A percentile compares a stretch with the other conserved stretches of the same genome.
Evolutionary conservation across 257 asterid genomes (phyloP).

Genomic region (Jaltomata sinuosa): DNA sequence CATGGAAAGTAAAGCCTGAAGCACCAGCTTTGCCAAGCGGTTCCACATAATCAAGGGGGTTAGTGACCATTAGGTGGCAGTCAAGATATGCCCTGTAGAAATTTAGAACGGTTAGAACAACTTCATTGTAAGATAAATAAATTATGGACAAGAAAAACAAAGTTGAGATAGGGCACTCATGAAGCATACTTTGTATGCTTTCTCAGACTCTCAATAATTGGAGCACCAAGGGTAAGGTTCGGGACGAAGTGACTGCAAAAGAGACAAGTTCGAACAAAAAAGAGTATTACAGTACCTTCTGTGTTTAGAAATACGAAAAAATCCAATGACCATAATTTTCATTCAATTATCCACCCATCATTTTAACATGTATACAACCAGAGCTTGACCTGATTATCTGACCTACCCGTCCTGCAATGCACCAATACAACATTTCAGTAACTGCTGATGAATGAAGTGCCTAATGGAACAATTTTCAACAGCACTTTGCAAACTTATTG

Average conservation of each 20-base stretch:
- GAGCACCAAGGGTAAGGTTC: constrained; percentile 89
- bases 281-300: neutral
- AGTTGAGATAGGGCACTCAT: neutral
- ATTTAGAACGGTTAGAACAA: neutral
- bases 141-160: neutral
- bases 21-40: constrained; percentile 83
- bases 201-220: constrained; percentile 78
- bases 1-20: constrained; percentile 90
- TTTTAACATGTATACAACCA: neutral
- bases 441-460: neutral
- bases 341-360: constrained; percentile 3
- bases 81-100: constrained; percentile 73
- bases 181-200: constrained; percentile 66
- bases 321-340: neutral
- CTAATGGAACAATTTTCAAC: neutral
- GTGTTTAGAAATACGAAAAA: neutral
- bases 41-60: constrained; percentile 87
- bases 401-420: constrained; percentile 95
- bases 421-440: constrained; percentile 4
- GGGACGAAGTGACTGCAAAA: constrained; percentile 80
- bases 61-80: constrained; percentile 95
- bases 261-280: neutral
- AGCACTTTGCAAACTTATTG: neutral
- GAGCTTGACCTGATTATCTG: constrained; percentile 8
- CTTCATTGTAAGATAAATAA: neutral